Evolutionary conservation across 2,329 filamentous ascomycete genomes (phyloP), one percentile per base, ranked within the genome.

Genomic region (Trichoderma hamatum): DNA sequence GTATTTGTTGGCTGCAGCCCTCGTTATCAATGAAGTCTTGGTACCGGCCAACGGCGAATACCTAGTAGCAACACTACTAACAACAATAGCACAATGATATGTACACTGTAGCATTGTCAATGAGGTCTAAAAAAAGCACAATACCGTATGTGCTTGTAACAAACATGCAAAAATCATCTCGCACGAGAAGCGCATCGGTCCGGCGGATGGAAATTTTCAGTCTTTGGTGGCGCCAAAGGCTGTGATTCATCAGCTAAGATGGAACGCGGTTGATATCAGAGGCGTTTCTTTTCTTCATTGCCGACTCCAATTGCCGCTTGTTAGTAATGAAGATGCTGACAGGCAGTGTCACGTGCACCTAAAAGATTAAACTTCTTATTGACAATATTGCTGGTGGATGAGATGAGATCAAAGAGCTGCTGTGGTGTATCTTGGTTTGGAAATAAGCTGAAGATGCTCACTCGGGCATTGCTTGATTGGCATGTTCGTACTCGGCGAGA

Each of bases 101-200:
- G n/a, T n/a, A n/a, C n/a, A n/a, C n/a, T n/a, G 14, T n/a, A n/a
- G 26, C 14, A 43, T 43, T 39, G 61, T 63, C 60, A 21, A 51
- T 36, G 26, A n/a, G 3, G 19, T 3, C 19, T 60, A 32, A 28
- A 1, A 58, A 58, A 13, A 52, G 43, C 51, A 54, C 16, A 34
- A 34, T 13, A 60, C n/a, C 34, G 5, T 5, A 30, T 24, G 32
- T 28, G 1, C 11, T 24, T 36, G 46, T 36, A 52, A 30, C 9
- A 32, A 52, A 19, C 36, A 7, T 30, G 11, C 26, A 24, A 21
- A 28, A 19, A 5, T 54, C 61, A 28, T 58, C 39, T 66, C 54
- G 39, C 39, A 66, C 54, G 39, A 66, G 63, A 58, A 58, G 54
- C 63, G 63, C 54, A 28, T 58, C 54, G 63, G 63, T 66, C 54